Evolutionary conservation across 257 asterid genomes (phyloP), one percentile per base, ranked within the genome.

Genomic region (Solanum arcanum): DNA sequence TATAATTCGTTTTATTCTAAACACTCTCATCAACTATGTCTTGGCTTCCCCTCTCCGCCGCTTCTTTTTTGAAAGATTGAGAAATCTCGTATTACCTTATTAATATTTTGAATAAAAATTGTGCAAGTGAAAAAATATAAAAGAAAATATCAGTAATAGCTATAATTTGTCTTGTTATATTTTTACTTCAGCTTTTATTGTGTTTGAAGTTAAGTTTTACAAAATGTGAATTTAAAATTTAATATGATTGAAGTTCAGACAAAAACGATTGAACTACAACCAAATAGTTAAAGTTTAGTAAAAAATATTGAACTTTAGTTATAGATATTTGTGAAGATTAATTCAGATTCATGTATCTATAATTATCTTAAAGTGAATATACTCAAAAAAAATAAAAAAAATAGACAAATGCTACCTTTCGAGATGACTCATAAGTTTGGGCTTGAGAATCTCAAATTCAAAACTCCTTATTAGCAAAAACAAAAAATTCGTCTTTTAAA

Each of bases 381-480:
- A 64, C 18, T 12, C 1, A 6, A 3, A 62, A n/a, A 29, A 31
- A 6, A n/a, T 2, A 35, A 64, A 0, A n/a, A 64, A n/a, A 64
- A n/a, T n/a, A 64, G 29, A n/a, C 0, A 62, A 1, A 52, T 52
- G 31, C 14, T 62, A 62, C 1, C 60, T 1, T 49, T 2, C 1
- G 9, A 21, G 23, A 15, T 49, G 1, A 49, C 23, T 49, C 23
- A 49, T 49, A 0, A 49, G 0, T 49, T 49, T 9, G 0, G 0
- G 0, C 0, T 49, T 49, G 23, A 49, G 0, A 16, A 8, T 49
- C 21, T 15, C 21, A 49, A 49, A 0, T 49, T 49, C 9, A 0
- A 15, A 49, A 15, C 23, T 49, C 60, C 1, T 49, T 15, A 15
- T 49, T 9, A 49, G 0, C 60, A 15, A 49, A 49, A 49, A 8